These are phyloP conservation scores for Dactylellina drechsleri DNA, from an alignment of 2,329 filamentous ascomycete species.

Conservation along the genomic window DNA sequence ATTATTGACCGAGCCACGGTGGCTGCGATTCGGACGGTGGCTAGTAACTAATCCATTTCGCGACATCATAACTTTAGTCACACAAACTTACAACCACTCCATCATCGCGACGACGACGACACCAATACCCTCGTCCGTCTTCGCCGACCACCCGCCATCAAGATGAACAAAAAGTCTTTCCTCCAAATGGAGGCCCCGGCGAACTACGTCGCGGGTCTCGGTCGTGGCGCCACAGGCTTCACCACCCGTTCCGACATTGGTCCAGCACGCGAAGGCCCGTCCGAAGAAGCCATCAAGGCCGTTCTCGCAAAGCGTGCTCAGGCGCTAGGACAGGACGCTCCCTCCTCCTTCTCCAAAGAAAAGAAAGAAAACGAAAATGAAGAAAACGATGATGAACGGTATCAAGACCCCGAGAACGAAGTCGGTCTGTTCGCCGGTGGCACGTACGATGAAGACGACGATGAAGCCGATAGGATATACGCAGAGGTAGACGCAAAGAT, in stretches of 20 bases:
- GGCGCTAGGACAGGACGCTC: slow-evolving; percentile 76
- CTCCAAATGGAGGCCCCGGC: slow-evolving; percentile 64
- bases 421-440: slow-evolving; percentile 94
- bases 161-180: slow-evolving; percentile 59
- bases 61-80: slow-evolving; percentile 4
- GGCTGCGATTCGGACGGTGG: slow-evolving; percentile 15
- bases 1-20: slow-evolving; percentile 14
- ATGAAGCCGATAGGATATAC: slow-evolving; percentile 96
- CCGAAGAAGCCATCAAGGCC: slow-evolving; percentile 98
- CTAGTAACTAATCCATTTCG: slow-evolving; percentile 25
- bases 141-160: slow-evolving; percentile 31
- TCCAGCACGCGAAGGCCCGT: slow-evolving; percentile 92
- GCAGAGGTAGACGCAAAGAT: slow-evolving; percentile 96
- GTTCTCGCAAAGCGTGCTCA: slow-evolving; percentile 93
- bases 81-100: slow-evolving; percentile 10
- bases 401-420: slow-evolving; percentile 96
- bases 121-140: background rate
- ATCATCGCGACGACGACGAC: slow-evolving; percentile 26
- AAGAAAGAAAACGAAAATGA: slow-evolving; percentile 77
- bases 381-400: slow-evolving; percentile 80
- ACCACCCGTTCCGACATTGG: slow-evolving; percentile 96
- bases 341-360: slow-evolving; percentile 75
- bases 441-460: slow-evolving; percentile 95
- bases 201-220: slow-evolving; percentile 83
- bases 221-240: slow-evolving; percentile 96